Evolutionary conservation across 352 stramenopile genomes (phyloP), one percentile per base, ranked within the genome.

Genomic region (Blastocystis sp.): DNA sequence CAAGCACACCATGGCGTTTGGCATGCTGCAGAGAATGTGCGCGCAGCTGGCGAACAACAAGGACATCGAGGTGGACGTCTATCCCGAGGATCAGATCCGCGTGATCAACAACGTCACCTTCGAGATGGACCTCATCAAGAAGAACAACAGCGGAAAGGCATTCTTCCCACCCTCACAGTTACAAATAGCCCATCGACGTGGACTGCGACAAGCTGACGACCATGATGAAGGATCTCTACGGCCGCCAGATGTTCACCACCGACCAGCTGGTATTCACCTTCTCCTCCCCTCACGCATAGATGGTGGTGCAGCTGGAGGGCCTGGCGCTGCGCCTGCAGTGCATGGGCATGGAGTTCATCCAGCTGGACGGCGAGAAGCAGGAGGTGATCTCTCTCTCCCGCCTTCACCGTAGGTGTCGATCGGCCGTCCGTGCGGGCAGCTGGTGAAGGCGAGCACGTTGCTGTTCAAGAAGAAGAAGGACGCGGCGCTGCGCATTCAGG

Each of bases 301-400:
- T 91, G 21, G 48, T 88, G 14, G 64, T 89, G 40, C 59, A 67
- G 2, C 61, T 92, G 40, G 86, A 91, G 62, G 62, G 43, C 45
- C 43, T 90, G 19, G 23, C 19, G 76, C 80, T 89, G 60, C 34
- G 77, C 86, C 74, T 59, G 62, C 56, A 69, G 59, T 56, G 89
- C 86, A 56, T 60, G 90, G 40, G 53, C 86, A 53, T 71, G 79
- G 66, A 43, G 59, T 91, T 91, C 1, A 94, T 92, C 1, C 21
- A 91, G 10, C 88, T 94, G 34, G 70, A 81, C 21, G 70, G 70
- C 41, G 45, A 81, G 70, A 81, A 81, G 48, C 28, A 62, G 17
- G 65, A 87, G 43, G 19, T 40, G 89, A 78, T n/a, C 94, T 94
- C 90, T 82, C 88, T 48, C 77, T 89, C 59, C 66, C 74, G 0